phyloP scores from a whole-genome alignment of 1,284 basidiomycete species.

The Puccinia horiana region DNA sequence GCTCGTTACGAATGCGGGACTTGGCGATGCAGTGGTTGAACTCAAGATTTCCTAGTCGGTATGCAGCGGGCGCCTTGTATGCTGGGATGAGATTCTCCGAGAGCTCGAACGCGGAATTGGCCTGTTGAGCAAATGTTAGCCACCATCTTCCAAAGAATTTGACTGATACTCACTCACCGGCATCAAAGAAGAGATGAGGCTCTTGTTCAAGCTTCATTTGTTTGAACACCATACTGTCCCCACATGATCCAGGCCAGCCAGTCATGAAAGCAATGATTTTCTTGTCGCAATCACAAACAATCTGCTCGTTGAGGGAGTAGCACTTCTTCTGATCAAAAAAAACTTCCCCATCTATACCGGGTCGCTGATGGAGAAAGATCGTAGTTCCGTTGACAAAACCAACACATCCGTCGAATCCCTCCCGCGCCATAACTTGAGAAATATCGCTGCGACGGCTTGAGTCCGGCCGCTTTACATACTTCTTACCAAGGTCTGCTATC shows the following conservation, averaged over 20 bases:
- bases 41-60: not conserved
- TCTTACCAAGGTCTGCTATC: not conserved
- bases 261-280: not conserved
- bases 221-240: not conserved
- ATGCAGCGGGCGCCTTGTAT: not conserved
- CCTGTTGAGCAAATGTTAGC: not conserved
- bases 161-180: not conserved
- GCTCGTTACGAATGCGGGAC: not conserved
- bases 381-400: slow-evolving; percentile 4
- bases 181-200: not conserved
- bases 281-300: slow-evolving; percentile 12
- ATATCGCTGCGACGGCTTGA: not conserved
- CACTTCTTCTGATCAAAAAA: not conserved
- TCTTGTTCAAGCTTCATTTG: not conserved
- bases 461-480: not conserved
- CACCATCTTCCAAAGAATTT: not conserved
- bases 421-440: not conserved
- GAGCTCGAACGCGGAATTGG: slow-evolving; percentile 9
- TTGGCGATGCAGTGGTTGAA: not conserved
- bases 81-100: not conserved
- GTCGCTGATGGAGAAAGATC: not conserved
- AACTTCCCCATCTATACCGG: not conserved
- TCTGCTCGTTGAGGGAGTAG: slow-evolving; percentile 13
- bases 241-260: slow-evolving; percentile 12
- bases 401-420: slow-evolving; percentile 13